Evolutionary conservation across 352 stramenopile genomes (phyloP).

Genomic region (Globisporangium takayamanum): DNA sequence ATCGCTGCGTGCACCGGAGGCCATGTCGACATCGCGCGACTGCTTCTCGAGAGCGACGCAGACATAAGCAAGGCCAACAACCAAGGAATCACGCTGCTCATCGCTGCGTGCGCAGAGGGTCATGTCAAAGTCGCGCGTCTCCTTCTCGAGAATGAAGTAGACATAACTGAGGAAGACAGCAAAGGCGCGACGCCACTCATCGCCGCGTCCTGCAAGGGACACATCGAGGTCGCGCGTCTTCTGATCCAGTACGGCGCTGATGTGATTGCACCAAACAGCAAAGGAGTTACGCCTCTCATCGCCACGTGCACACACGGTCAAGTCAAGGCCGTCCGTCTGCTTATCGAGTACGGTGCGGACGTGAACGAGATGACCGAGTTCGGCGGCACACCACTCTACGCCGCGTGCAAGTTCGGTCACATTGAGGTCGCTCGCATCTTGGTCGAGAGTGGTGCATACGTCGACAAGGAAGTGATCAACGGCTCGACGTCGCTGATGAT

Average conservation of each 20-base stretch:
- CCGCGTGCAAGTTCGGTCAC: no score
- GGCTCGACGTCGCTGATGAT: background rate
- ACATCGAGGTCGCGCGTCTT: background rate
- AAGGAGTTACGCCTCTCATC: background rate
- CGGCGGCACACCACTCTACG: no score
- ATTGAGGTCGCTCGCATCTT: no score
- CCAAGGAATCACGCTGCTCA: no score
- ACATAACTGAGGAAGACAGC: no score
- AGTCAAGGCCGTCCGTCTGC: background rate
- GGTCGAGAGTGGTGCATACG: background rate
- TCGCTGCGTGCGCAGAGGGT: no score
- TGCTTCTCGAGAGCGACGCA: no score
- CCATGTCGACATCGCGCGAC: background rate
- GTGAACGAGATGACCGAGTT: no score
- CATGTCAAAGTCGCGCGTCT: background rate
- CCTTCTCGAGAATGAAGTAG: background rate
- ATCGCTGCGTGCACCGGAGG: background rate
- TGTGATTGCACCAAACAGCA: background rate
- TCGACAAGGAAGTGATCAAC: background rate
- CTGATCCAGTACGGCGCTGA: background rate
- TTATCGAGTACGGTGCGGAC: background rate
- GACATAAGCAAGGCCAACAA: no score
- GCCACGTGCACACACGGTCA: background rate
- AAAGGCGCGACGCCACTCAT: background rate
- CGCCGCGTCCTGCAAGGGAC: no score